These are phyloP conservation scores for Dothideomycetes sp. DNA, from an alignment of 2,329 filamentous ascomycete genomes.

Conservation along the genomic window DNA sequence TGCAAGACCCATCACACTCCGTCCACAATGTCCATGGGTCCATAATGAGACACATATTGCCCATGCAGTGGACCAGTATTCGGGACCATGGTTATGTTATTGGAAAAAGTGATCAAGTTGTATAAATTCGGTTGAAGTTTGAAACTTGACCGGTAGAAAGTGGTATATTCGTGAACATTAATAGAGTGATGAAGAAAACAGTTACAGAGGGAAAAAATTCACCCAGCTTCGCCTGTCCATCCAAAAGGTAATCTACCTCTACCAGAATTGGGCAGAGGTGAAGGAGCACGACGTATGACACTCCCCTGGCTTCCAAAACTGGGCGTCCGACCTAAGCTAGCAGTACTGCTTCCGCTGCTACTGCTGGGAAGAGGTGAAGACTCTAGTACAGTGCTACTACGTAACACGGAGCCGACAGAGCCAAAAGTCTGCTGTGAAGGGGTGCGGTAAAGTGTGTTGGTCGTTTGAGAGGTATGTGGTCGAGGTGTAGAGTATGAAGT, in stretches of 20 bases:
- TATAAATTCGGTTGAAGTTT: too few relatives aligned
- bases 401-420: background rate
- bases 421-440: slow-evolving; percentile 4
- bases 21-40: too few relatives aligned
- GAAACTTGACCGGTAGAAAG: too few relatives aligned
- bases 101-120: too few relatives aligned
- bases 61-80: too few relatives aligned
- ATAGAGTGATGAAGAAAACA: too few relatives aligned
- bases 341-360: background rate
- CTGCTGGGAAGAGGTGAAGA: background rate
- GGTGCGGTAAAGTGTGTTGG: slow-evolving; percentile 1
- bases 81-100: too few relatives aligned
- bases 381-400: background rate
- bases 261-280: too few relatives aligned
- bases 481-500: slow-evolving; percentile 3
- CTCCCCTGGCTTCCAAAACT: slow-evolving; percentile 3
- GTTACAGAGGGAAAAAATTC: background rate
- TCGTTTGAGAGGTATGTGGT: slow-evolving; percentile 1
- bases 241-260: background rate
- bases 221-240: background rate
- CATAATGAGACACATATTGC: too few relatives aligned
- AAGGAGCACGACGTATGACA: background rate
- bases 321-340: background rate
- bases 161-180: too few relatives aligned
- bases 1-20: too few relatives aligned